phyloP scores from a whole-genome alignment of 805 yeast species.

The Saccharomycopsis microspora region DNA sequence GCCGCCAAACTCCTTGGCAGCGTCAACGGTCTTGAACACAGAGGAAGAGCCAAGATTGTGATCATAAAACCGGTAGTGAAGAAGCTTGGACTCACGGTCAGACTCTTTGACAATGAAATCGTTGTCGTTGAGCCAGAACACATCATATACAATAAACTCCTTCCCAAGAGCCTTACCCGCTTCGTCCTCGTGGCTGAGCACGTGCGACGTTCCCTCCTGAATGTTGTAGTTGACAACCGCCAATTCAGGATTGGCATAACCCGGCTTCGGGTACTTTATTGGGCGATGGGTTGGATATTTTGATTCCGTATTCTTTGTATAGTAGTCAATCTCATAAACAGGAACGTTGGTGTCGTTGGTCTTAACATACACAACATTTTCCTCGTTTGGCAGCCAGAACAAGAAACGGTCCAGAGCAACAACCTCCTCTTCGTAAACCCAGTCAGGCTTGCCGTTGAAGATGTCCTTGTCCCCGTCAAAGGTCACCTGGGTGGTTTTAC shows the following conservation, averaged over 20 bases:
- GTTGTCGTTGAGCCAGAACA: conserved; percentile 42
- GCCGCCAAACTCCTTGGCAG: conserved; percentile 33
- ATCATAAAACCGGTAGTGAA: conserved; percentile 39
- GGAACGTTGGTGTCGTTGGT: conserved; percentile 69
- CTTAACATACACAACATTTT: conserved; percentile 49
- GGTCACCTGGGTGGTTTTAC: conserved; percentile 40
- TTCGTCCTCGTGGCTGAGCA: conserved; percentile 19
- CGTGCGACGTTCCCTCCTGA: neutral
- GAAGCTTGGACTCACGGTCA: conserved; percentile 46
- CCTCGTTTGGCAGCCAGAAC: conserved; percentile 83
- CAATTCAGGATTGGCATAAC: conserved; percentile 61
- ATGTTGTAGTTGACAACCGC: conserved; percentile 37
- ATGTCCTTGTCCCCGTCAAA: conserved; percentile 57
- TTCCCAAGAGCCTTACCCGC: conserved; percentile 22
- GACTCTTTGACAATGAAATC: conserved; percentile 46
- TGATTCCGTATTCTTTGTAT: conserved; percentile 38
- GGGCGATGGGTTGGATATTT: conserved; percentile 50
- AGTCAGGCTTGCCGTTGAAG: conserved; percentile 84
- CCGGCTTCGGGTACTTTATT: conserved; percentile 80
- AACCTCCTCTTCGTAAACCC: conserved; percentile 93
- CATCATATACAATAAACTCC: conserved; percentile 50
- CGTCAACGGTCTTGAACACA: conserved; percentile 32
- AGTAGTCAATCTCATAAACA: conserved; percentile 64
- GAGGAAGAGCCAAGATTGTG: conserved; percentile 22
- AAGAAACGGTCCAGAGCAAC: conserved; percentile 55